Evolutionary conservation across 2,329 filamentous ascomycete species (phyloP), one percentile per base, ranked within the genome.

Genomic region (Fusarium albidum): DNA sequence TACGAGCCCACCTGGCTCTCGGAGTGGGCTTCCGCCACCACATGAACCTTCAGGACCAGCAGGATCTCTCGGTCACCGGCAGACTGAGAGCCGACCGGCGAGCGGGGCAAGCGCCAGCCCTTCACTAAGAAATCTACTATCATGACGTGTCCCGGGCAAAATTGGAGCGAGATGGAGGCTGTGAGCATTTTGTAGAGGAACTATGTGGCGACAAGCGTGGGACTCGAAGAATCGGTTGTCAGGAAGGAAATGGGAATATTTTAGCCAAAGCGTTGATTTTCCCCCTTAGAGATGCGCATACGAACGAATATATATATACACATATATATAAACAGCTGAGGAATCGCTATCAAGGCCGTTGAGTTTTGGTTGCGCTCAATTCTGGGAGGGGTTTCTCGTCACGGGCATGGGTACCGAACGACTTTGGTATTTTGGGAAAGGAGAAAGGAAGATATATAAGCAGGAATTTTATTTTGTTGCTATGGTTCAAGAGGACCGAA

Each of bases 21-120:
- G 76, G 48, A 78, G 75, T n/a, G 72, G 73, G 15, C 62, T 68
- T 7, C 67, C 70, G 8, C 66, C 63, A 10, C 48, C 66, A 9
- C 69, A 64, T 29, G 69, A 71, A 18, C 40, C 61, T 13, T 57
- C 58, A 59, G 72, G 38, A 26, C 46, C 60, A 9, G 48, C 53
- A n/a, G 47, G 48, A 8, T 39, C 59, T 37, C 34, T 29, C n/a
- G 33, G 43, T 17, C 65, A 64, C 34, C 69, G 71, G 25, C 64
- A 69, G 27, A 61, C 75, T 49, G 79, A 82, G 41, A 70, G 57
- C 15, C 75, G 81, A 40, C 77, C 80, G 27, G 74, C 80, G 26
- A 83, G 82, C 43, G 88, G 88, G n/a, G 89, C 89, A 5, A 92
- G 90, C 66, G 88, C 89, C 13, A 92, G 87, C 67, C 89, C 90